Conservation (phyloP, 257 asterid genomes). For the Handroanthus guayacan region DNA sequence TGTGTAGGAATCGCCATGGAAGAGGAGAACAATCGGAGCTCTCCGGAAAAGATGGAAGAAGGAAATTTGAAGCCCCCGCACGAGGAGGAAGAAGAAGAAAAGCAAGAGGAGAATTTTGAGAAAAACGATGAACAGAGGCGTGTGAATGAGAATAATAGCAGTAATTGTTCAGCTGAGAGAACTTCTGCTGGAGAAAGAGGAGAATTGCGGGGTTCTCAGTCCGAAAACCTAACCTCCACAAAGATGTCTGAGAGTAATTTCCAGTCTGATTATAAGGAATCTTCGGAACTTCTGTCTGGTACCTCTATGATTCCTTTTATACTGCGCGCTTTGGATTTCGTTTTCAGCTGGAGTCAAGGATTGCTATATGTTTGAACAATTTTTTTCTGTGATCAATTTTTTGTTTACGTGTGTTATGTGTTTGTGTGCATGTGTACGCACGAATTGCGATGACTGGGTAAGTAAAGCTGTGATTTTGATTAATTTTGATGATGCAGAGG, state of each 20-base stretch:
- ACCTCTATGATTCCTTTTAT: background rate
- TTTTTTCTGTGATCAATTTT: constrained; percentile 1
- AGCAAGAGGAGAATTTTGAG: constrained; percentile 11
- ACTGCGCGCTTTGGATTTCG: background rate
- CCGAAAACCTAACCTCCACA: constrained; percentile 39
- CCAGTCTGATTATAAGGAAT: constrained; percentile 24
- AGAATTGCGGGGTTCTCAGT: constrained; percentile 20
- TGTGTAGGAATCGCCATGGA: constrained; percentile 40
- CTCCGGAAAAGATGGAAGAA: background rate
- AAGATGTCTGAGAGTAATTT: constrained; percentile 17
- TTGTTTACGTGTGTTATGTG: background rate
- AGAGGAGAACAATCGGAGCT: constrained; percentile 30
- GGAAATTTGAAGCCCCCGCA: constrained; percentile 25
- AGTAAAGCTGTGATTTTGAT: constrained; percentile 24
- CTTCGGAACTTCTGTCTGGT: constrained; percentile 43
- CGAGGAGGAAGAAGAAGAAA: constrained; percentile 11
- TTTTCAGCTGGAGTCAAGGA: background rate
- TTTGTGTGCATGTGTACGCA: constrained; percentile 17
- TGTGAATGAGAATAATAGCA: constrained; percentile 11
- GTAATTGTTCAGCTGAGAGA: constrained; percentile 24
- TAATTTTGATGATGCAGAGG: constrained; percentile 50
- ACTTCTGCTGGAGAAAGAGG: constrained; percentile 6
- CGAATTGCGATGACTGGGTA: constrained; percentile 29
- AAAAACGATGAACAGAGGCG: constrained; percentile 30
- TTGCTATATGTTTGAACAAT: background rate